A percentile compares a stretch with the other conserved stretches of the same genome.
These are phyloP conservation scores for Umbelopsis sp. DNA, from an alignment of 192 early-diverging fungal species.

Conservation along the genomic window DNA sequence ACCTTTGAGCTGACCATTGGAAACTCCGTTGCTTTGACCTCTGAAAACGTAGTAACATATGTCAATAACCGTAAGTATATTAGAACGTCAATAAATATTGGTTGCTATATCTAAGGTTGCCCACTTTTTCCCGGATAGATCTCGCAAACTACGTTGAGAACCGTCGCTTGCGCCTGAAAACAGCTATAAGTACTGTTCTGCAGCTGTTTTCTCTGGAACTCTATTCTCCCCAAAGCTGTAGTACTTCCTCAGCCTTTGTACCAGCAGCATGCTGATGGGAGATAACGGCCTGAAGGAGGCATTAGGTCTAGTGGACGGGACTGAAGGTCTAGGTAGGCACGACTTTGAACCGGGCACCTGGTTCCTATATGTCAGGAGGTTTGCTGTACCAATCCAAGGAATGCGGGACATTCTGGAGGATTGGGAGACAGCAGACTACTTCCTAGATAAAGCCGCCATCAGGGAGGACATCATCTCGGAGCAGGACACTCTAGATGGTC, in stretches of 20 bases:
- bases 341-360: background rate
- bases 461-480: background rate
- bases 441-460: background rate
- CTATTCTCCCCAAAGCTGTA: background rate
- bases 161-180: background rate
- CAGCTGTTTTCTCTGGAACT: background rate
- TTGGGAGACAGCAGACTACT: background rate
- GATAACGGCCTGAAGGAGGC: background rate
- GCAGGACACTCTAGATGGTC: background rate
- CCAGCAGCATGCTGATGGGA: background rate
- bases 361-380: background rate
- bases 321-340: background rate
- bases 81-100: background rate
- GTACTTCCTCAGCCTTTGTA: background rate
- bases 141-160: background rate
- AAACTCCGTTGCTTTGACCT: background rate
- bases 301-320: background rate
- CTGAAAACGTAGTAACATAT: background rate
- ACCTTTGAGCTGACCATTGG: background rate
- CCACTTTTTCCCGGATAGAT: background rate
- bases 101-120: background rate
- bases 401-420: background rate
- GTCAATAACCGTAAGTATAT: background rate
- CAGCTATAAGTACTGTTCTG: background rate
- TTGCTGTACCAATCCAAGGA: background rate